Evolutionary conservation across 495 filamentous ascomycete genomes (phyloP), one percentile per base, ranked within the genome.

Genomic region (Daldinia concentrica): DNA sequence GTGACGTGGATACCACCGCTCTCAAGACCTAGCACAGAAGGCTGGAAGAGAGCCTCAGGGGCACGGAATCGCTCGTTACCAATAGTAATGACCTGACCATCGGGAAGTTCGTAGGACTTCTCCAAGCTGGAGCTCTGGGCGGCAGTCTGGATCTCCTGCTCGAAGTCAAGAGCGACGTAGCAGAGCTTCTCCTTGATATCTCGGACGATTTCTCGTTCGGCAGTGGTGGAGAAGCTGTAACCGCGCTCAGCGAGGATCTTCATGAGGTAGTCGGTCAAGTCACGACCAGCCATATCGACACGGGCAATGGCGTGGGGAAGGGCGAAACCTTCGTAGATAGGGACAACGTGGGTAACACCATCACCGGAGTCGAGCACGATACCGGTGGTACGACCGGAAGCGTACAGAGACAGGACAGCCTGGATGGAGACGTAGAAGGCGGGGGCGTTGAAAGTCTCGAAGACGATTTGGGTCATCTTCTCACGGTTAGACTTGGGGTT

Each of bases 401-500:
- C 95, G 86, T 99, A 99, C 85, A 99, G 89, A 69, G 95, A 98
- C 73, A 99, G 88, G 74, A 99, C 96, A 81, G 95, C 95, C 90
- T 99, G 95, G 87, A 98, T 98, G 79, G 95, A 98, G 86, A 97
- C 95, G 88, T 98, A 99, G 90, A 99, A 98, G 76, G 95, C 95
- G 76, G 95, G 95, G 78, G 96, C 96, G 87, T 99, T 99, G 91
- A 98, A 99, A 77, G 95, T 99, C 89, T 99, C 95, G 90, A 99
- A 99, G 82, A 99, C 96, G 76, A 99, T 98, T 86, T 99, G 96
- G 69, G 95, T 98, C 93, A 98, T 98, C 90, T 97, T 98, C 89
- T 98, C 96, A 88, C 96, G 92, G 88, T 99, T 99, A 86, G 93
- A 97, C 90, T 98, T 98, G 84, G 95, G 95, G 90, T 99, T 99